Evolutionary conservation across 2,329 filamentous ascomycete species (phyloP).

Genomic region (Colletotrichum karsti): DNA sequence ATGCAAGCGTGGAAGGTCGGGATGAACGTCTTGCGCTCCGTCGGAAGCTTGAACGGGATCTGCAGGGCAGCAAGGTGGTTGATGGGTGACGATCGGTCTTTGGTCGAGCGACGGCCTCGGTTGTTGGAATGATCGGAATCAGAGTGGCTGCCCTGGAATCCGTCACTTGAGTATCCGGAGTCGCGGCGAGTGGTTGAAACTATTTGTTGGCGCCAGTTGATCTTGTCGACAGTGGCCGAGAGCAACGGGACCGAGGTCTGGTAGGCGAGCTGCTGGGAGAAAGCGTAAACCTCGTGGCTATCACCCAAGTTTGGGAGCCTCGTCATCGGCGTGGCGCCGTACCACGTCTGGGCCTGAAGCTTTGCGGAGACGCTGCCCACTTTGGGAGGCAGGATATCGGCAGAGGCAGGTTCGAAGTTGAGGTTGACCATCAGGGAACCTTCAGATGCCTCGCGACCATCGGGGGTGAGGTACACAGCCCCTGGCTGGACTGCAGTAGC

Average conservation of each 20-base stretch:
- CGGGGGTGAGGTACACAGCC: constrained; percentile 58
- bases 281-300: constrained; percentile 44
- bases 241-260: constrained; percentile 52
- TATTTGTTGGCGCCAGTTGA: constrained; percentile 51
- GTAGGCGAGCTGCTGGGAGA: constrained; percentile 50
- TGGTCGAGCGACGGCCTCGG: constrained; percentile 22
- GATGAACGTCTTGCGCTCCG: constrained; percentile 57
- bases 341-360: constrained; percentile 61
- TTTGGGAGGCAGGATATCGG: constrained; percentile 54
- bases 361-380: constrained; percentile 59
- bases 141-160: constrained; percentile 41
- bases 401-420: constrained; percentile 54
- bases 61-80: constrained; percentile 52
- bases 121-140: constrained; percentile 41
- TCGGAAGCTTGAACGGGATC: constrained; percentile 58
- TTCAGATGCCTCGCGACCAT: constrained; percentile 52
- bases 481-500: constrained; percentile 54
- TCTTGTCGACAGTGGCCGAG: constrained; percentile 41
- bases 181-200: constrained; percentile 51
- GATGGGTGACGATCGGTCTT: constrained; percentile 37
- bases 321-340: constrained; percentile 53
- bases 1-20: constrained; percentile 69
- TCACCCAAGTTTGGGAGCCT: constrained; percentile 60
- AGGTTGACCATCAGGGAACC: constrained; percentile 55
- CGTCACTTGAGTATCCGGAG: constrained; percentile 61